These are phyloP conservation scores for Xerocomus amazonicus DNA, from an alignment of 1,284 basidiomycete species.

Conservation along the genomic window DNA sequence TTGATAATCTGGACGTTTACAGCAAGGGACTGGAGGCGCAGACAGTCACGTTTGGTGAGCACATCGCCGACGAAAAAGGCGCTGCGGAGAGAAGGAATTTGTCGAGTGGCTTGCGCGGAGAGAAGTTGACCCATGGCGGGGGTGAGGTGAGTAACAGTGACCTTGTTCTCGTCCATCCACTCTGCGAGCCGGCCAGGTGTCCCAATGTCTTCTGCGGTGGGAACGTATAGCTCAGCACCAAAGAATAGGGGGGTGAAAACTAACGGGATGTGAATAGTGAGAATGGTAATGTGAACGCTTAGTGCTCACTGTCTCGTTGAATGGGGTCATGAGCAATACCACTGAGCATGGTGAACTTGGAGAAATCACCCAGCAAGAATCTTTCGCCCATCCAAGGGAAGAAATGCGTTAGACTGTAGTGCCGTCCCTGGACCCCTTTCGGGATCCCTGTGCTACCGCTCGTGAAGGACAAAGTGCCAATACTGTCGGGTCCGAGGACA, in stretches of 20 bases:
- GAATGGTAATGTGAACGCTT: conserved; percentile 1
- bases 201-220: conserved; percentile 96
- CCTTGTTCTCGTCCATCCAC: conserved; percentile 93
- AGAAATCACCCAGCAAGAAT: conserved; percentile 74
- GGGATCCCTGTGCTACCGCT: conserved; percentile 98
- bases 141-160: conserved; percentile 95
- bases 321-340: conserved; percentile 99
- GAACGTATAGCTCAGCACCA: conserved; percentile 93
- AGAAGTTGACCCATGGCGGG: conserved; percentile 99
- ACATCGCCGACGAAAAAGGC: conserved; percentile 99
- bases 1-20: conserved; percentile 94
- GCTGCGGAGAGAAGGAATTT: conserved; percentile 83
- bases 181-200: conserved; percentile 95
- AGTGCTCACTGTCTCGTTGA: conserved; percentile 89
- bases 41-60: conserved; percentile 97
- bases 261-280: conserved; percentile 32
- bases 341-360: conserved; percentile 97
- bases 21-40: conserved; percentile 91
- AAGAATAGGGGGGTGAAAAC: conserved; percentile 99
- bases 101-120: conserved; percentile 89
- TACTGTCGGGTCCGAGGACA: conserved; percentile 88
- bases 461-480: conserved; percentile 95
- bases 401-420: conserved; percentile 97
- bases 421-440: conserved; percentile 94
- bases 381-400: conserved; percentile 99